Evolutionary conservation across 345 rosid genomes (phyloP).

Genomic region (Brassica nigra): DNA sequence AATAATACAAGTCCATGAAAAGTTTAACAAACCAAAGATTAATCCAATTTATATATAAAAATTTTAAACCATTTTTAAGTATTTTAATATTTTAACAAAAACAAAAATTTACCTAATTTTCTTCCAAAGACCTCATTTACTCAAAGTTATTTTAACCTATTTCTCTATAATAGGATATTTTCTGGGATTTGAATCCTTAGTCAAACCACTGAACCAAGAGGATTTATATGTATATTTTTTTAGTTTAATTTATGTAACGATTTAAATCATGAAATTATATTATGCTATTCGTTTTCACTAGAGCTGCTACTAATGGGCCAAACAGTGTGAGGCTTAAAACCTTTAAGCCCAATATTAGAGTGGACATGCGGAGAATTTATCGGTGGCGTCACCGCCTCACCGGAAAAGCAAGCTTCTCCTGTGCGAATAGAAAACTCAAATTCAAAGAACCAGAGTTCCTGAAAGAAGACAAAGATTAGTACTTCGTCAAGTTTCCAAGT

Average conservation of each 20-base stretch:
- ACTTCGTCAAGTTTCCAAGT: neutral
- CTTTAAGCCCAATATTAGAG: neutral
- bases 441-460: neutral
- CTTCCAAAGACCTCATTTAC: neutral
- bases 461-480: neutral
- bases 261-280: neutral
- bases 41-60: neutral
- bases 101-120: neutral
- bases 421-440: too few relatives aligned
- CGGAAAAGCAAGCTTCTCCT: neutral
- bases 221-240: neutral
- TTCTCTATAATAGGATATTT: too few relatives aligned
- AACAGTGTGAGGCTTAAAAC: neutral
- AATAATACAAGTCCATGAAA: neutral
- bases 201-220: too few relatives aligned
- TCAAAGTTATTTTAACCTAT: too few relatives aligned
- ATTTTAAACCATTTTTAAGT: neutral
- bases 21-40: neutral
- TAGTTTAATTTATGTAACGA: neutral
- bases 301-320: neutral
- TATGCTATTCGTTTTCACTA: neutral
- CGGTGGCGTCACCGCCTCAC: constrained; percentile 1
- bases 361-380: neutral
- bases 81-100: neutral
- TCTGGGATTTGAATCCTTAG: too few relatives aligned